These are phyloP conservation scores for Ceratobasidium sp. DNA, from an alignment of 1,284 basidiomycete species.

Conservation along the genomic window DNA sequence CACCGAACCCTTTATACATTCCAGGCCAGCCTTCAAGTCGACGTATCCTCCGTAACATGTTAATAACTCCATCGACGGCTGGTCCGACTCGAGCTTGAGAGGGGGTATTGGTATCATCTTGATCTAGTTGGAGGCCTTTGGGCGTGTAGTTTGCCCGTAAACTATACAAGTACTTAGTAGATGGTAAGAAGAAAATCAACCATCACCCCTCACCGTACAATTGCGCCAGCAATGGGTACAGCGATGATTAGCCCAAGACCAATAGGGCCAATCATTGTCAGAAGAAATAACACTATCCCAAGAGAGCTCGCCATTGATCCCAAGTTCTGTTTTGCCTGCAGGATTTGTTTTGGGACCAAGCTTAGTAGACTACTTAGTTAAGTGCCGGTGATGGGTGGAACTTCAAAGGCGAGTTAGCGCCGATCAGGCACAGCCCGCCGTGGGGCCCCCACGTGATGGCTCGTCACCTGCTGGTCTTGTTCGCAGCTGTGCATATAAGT, in stretches of 20 bases:
- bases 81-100: conserved; percentile 60
- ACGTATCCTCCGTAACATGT: conserved; percentile 81
- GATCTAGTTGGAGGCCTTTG: conserved; percentile 77
- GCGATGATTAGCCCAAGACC: conserved; percentile 56
- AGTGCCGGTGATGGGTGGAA: too few relatives aligned
- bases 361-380: too few relatives aligned
- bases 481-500: too few relatives aligned
- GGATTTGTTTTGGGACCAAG: not conserved
- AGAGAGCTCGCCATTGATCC: conserved; percentile 49
- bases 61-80: conserved; percentile 64
- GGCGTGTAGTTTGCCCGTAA: conserved; percentile 63
- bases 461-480: too few relatives aligned
- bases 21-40: conserved; percentile 85
- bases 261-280: conserved; percentile 57
- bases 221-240: conserved; percentile 60
- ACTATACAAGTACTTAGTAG: conserved; percentile 44
- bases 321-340: too few relatives aligned
- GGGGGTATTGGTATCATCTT: conserved; percentile 70
- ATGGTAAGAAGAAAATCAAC: not conserved
- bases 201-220: conserved; percentile 52
- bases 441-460: too few relatives aligned
- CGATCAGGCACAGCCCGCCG: too few relatives aligned
- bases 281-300: conserved; percentile 57
- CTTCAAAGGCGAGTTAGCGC: too few relatives aligned
- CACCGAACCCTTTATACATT: conserved; percentile 87